Base-by-base conservation (phyloP, 352 stramenopile species). In the Halophytophthora polymorphica region DNA sequence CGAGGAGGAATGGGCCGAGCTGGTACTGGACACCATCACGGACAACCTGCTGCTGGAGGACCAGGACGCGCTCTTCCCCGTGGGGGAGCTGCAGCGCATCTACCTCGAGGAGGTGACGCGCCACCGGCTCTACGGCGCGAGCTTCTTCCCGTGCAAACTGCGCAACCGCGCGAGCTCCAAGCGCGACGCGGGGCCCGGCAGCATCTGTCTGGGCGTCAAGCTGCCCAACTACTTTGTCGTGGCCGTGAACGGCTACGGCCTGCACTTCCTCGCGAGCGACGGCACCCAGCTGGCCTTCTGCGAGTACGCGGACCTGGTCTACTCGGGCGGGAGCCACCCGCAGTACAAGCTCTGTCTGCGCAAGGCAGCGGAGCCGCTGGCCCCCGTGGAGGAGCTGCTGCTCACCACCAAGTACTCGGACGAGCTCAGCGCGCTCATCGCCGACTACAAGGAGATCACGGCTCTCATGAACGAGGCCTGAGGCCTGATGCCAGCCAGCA, bases 161-260 rank as follows among this genome's bases (percentile, higher is more conserved):
- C 55, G 86, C 15, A 74, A 74, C 29, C 58, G 63, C n/a, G 54
- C 23, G 25, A 38, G 41, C 25, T 50, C 41, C 13, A 70, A 71
- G 38, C 60, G 58, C 10, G 62, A 69, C 34, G 34, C 18, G 0
- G 25, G 48, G n/a, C 6, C 45, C 6, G 21, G 52, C 34, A 65
- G 53, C 12, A 23, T 12, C 25, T 31, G 25, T 25, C 46, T 77
- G 23, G 77, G 75, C 13, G 67, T 83, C 15, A 82, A 92, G 42
- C 50, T 96, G 12, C 86, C 90, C 1, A 83, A 78, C 46, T 86
- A 96, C 46, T 86, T 96, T 28, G 77, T 96, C 22, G 60, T 98
- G 6, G 88, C 75, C 12, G 88, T 97, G 52, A 96, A 97, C 66
- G 72, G 77, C 31, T 84, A 90, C 31, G 92, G 92, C n/a, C 78